Base-by-base conservation (phyloP, 176 grass and related monocot genomes). In the Triticum aestivum region DNA sequence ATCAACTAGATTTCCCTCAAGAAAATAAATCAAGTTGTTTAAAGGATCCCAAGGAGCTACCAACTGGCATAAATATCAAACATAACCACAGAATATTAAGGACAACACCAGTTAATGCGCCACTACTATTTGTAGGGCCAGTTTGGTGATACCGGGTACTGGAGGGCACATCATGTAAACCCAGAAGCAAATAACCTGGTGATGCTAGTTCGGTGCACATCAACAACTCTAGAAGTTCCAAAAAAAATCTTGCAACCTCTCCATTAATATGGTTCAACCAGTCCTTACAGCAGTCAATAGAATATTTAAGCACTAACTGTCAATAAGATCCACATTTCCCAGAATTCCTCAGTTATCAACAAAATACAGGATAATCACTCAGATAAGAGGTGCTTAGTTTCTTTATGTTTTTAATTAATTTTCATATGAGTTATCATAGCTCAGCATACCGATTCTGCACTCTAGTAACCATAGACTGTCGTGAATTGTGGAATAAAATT, bases 131-230 rank as follows among this genome's bases (percentile, higher is more conserved):
- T 18, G 32, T 54, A 27, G 34, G 35, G 30, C 30, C 39, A 86
- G 34, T 35, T n/a, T 70, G 71, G 37, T 62, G 13, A 39, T 62
- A 38, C 47, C 41, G 26, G n/a, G 21, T 27, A 42, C 73, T 44
- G 33, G 82, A 70, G 15, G 63, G 9, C 10, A 83, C 39, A 32
- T 49, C 32, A 54, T 78, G 42, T 73, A 71, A 59, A 54, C 30
- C 41, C 20, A 41, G 13, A 87, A 84, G 75, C 4, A 87, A 72
- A n/a, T 78, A 38, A 78, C n/a, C n/a, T 39, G 51, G 20, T 49
- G 18, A 47, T 59, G 65, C 38, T 59, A 73, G 67, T 61, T 80
- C 59, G 58, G 13, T 75, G 37, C 59, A 69, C 45, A 83, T 79
- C 21, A 78, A 78, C 2, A 56, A 38, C 37, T 41, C 73, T 67